Base-by-base conservation (phyloP, 352 stramenopile species). In the Globisporangium nunn region DNA sequence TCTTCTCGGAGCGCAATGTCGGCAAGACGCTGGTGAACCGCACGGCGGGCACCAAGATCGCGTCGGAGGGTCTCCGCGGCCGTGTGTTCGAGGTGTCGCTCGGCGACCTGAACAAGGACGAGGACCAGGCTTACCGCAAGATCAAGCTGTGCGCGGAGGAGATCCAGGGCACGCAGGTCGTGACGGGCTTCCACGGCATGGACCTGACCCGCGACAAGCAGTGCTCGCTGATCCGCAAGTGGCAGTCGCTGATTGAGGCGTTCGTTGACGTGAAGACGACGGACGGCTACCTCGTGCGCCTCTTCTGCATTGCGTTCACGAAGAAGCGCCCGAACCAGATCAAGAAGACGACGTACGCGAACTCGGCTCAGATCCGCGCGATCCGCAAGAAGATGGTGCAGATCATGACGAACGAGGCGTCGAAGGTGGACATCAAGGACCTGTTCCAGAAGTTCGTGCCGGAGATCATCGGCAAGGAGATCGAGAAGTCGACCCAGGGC, bases 271-370 rank as follows among this genome's bases (percentile, higher is more conserved):
- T 98, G 50, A 96, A 97, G 78, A 99, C 98, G 62, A 99, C 96
- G 52, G 97, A 99, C 71, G 97, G 97, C 68, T 99, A 99, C 92
- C 86, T 96, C 46, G 90, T 99, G 52, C 95, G 98, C 69, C 83
- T 99, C 59, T 99, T 99, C 84, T 98, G 91, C 88, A 99, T 99
- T 75, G 96, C 90, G 54, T 99, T 99, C 93, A 99, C 98, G 84
- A 98, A 98, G 78, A 98, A 98, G 67, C 91, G 97, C 71, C 90
- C 94, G 39, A 98, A 98, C 78, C 97, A 99, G 87, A 96, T 99
- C 77, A 98, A 98, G 82, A 98, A 98, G 81, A 99, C 97, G 37
- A 98, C 93, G 71, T 99, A 99, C 85, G 97, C 96, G 57, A 97
- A 99, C 79, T 93, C 84, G 52, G 94, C 93, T 49, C 97, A 99